Base-by-base conservation (phyloP, 2,329 filamentous ascomycete genomes). In the Dactylellina parvicollis region DNA sequence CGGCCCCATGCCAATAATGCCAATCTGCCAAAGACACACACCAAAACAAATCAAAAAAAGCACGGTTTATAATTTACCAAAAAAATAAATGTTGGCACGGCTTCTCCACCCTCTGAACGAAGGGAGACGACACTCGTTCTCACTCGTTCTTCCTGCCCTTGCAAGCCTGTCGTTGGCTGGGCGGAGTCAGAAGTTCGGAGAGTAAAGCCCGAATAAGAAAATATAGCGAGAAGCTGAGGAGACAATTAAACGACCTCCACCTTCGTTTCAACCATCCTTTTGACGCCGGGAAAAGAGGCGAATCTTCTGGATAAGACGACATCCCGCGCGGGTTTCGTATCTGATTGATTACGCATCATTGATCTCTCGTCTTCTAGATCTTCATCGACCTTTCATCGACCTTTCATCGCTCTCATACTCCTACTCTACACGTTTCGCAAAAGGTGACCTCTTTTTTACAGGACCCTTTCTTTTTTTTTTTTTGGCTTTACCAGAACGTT, bases 141-240 rank as follows among this genome's bases (percentile, higher is more conserved):
- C 20, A 30, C 28, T 49, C 50, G 38, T 44, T 46, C 24, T 56
- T 54, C 40, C 24, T 56, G 50, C 52, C 62, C 62, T 50, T 50
- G 62, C 62, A 26, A 18, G 49, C 36, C 18, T 26, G 30, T 30
- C 44, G 20, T 52, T 47, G 55, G 30, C 61, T 61, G 26, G 64
- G 64, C n/a, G n/a, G n/a, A n/a, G n/a, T n/a, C n/a, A n/a, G n/a
- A n/a, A n/a, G n/a, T 69, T 62, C 66, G 66, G 66, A 71, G 66
- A 72, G 57, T 57, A 72, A 64, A 44, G 18, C 66, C 66, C 66
- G 66, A 72, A 72, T 56, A 72, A 72, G 66, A 72, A 72, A 72
- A 64, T 46, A 62, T 64, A 57, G 66, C 66, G 57, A 72, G 66
- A 72, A 72, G 14, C 36, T 40, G 61, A 66, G 61, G 61, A 65